Evolutionary conservation across 345 rosid species (phyloP), one percentile per base, ranked within the genome.

Genomic region (Moricandia arvensis): DNA sequence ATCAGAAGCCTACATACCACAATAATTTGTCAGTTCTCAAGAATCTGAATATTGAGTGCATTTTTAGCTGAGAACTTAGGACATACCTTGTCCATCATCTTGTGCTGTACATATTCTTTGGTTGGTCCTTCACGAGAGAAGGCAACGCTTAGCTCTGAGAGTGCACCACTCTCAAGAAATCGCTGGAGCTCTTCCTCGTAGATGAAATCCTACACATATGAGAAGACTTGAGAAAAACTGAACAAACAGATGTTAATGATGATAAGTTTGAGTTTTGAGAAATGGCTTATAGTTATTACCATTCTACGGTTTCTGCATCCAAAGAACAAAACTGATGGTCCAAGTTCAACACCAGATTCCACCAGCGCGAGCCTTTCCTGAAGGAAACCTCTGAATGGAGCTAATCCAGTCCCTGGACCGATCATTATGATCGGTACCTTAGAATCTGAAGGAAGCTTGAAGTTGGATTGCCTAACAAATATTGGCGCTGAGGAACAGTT

Each of bases 351-450:
- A 68, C 96, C 97, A 67, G 84, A 83, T 77, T 89, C 93, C 75
- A 88, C 87, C 66, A 85, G 69, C 6, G 91, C 89, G 29, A 86
- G 83, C 70, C 98, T 87, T 86, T 91, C 99, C 89, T 93, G 99
- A 74, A 93, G 89, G 84, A 96, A 96, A 54, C 98, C 99, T 81
- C 99, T 86, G 80, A 96, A 96, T 59, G 98, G 99, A 83, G 99
- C 98, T 77, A 91, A 83, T 30, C 99, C 99, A 66, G 97, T 91
- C 59, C 97, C 97, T 64, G 98, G 97, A 76, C 97, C 98, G 78
- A 96, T 83, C 97, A 96, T 93, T 72, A 96, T 84, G 73, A 96
- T 78, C 29, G 98, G 98, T 61, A 91, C 89, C 62, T 84, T 85
- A 73, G 87, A 53, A 80, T 93, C 93, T 12, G 80, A 54, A 58